A percentile compares a stretch with the other conserved stretches of the same genome.
phyloP scores from a whole-genome alignment of 208 protist species.

The Willaertia magna region DNA sequence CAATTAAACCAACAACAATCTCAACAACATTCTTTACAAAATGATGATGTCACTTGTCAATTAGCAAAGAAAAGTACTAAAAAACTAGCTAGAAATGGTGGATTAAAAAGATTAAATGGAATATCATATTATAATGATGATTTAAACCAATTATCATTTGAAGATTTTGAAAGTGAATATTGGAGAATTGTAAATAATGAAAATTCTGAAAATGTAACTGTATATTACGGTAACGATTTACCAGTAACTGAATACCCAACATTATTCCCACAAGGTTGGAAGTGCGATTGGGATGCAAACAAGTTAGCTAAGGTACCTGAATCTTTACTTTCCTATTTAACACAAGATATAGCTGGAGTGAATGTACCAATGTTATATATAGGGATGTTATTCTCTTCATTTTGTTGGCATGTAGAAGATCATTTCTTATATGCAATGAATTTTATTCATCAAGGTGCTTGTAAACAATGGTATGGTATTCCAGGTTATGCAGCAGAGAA shows the following conservation, averaged over 20 bases:
- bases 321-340: neutral
- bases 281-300: conserved; percentile 18
- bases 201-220: neutral
- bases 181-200: conserved; percentile 16
- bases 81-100: neutral
- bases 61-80: neutral
- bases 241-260: conserved; percentile 22
- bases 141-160: neutral
- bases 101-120: neutral
- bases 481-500: conserved; percentile 2
- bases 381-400: conserved; percentile 44
- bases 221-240: conserved; percentile 33
- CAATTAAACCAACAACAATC: neutral
- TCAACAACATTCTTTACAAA: neutral
- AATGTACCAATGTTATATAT: conserved; percentile 42
- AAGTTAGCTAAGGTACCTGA: conserved; percentile 16
- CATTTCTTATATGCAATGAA: conserved; percentile 48
- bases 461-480: conserved; percentile 48
- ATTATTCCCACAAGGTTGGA: neutral
- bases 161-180: conserved; percentile 24
- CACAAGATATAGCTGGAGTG: conserved; percentile 22
- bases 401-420: conserved; percentile 61
- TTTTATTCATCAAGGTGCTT: conserved; percentile 42
- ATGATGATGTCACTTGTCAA: neutral
- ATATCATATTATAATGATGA: neutral